Percentiles rank a stretch among this genome's conserved stretches.
Conservation (phyloP, 306 rosid species). For the Arachis hypogaea region DNA sequence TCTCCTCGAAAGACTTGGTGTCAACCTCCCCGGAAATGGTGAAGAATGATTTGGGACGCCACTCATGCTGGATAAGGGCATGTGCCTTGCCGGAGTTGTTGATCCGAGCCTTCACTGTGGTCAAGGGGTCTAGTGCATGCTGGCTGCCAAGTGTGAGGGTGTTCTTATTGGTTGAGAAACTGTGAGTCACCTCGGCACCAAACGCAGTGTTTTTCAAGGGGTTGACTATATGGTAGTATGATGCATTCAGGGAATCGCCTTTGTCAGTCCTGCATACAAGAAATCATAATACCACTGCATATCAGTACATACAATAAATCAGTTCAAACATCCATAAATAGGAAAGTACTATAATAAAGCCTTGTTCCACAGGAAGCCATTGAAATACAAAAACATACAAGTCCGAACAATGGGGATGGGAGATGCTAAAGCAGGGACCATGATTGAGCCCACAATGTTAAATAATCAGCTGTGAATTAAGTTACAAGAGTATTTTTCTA, state of each 20-base stretch:
- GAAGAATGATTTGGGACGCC: slow-evolving; percentile 91
- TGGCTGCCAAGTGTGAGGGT: slow-evolving; percentile 78
- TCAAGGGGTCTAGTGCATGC: slow-evolving; percentile 78
- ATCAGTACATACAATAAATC: slow-evolving; percentile 9
- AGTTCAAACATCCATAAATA: not conserved
- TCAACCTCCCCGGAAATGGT: slow-evolving; percentile 95
- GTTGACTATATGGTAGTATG: slow-evolving; percentile 75
- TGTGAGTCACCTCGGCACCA: slow-evolving; percentile 80
- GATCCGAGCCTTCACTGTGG: slow-evolving; percentile 69
- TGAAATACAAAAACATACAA: not conserved
- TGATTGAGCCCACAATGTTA: not conserved
- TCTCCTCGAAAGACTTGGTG: slow-evolving; percentile 84
- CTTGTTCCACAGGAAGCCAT: not conserved
- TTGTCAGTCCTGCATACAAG: slow-evolving; percentile 69
- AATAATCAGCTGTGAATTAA: not conserved
- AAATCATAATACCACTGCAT: slow-evolving; percentile 19
- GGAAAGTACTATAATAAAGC: not conserved
- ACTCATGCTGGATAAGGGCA: slow-evolving; percentile 91
- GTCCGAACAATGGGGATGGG: not conserved
- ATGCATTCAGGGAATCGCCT: slow-evolving; percentile 72
- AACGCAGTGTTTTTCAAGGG: slow-evolving; percentile 70
- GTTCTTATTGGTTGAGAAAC: slow-evolving; percentile 70
- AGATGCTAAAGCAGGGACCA: not conserved
- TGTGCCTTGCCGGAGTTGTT: slow-evolving; percentile 75
- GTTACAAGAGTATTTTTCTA: not conserved